Evolutionary conservation across 225 moss, liverwort and hornwort genomes (phyloP).

Genomic region (Bryum argenteum): DNA sequence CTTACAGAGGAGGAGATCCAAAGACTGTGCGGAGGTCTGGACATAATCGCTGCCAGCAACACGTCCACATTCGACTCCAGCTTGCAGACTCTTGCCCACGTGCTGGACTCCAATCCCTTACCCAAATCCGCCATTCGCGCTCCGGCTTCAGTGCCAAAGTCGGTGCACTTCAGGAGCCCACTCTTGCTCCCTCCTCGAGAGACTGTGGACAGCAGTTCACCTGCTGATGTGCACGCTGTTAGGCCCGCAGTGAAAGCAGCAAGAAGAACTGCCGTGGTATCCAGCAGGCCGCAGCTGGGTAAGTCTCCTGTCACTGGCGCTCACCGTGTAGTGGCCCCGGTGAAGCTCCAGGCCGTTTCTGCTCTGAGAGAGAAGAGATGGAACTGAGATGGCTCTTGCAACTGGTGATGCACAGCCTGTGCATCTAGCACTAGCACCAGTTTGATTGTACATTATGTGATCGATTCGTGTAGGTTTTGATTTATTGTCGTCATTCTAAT

Average conservation of each 20-base stretch:
- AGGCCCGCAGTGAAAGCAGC: slow-evolving; percentile 21
- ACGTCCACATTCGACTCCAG: slow-evolving; percentile 50
- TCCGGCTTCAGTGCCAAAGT: slow-evolving; percentile 27
- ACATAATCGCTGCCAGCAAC: slow-evolving; percentile 53
- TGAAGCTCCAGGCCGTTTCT: slow-evolving; percentile 34
- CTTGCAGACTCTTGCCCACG: slow-evolving; percentile 54
- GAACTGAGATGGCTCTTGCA: slow-evolving; percentile 29
- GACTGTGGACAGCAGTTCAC: slow-evolving; percentile 34
- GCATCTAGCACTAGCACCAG: slow-evolving; percentile 35
- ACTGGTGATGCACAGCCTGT: slow-evolving; percentile 43
- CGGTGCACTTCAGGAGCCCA: slow-evolving; percentile 60
- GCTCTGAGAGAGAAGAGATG: slow-evolving; percentile 59
- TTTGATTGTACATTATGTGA: slow-evolving; percentile 48
- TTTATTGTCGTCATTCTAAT: background rate
- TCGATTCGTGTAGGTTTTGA: slow-evolving; percentile 20
- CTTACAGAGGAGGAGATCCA: slow-evolving; percentile 54
- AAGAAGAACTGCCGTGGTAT: slow-evolving; percentile 21
- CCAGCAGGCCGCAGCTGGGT: slow-evolving; percentile 18
- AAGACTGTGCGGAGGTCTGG: slow-evolving; percentile 51
- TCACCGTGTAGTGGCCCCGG: slow-evolving; percentile 40
- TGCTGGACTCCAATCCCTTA: slow-evolving; percentile 49
- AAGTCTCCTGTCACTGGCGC: slow-evolving; percentile 25
- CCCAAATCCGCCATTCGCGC: slow-evolving; percentile 7
- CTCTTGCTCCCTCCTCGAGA: slow-evolving; percentile 55
- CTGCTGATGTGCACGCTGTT: slow-evolving; percentile 16